Conservation (phyloP, 352 stramenopile genomes). For the Phytophthora chlamydospora region DNA sequence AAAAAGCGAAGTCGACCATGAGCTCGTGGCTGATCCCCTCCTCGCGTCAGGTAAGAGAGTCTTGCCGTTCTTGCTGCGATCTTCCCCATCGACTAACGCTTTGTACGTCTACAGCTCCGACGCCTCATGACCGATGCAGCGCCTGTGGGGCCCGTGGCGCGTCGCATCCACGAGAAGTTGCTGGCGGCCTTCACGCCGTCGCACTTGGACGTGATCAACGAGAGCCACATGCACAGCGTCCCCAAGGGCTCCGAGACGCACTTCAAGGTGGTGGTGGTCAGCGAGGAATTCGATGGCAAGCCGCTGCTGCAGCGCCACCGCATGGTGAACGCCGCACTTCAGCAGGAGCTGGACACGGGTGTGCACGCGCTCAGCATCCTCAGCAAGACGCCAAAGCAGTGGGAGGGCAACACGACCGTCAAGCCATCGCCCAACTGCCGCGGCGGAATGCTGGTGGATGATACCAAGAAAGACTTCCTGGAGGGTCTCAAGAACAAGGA, state of each 20-base stretch:
- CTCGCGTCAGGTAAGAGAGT: constrained; percentile 14
- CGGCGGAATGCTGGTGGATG: constrained; percentile 75
- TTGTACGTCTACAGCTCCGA: constrained; percentile 6
- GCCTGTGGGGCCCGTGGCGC: constrained; percentile 51
- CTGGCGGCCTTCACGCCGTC: constrained; percentile 56
- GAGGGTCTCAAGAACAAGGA: constrained; percentile 36
- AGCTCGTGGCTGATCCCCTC: constrained; percentile 8
- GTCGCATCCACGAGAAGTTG: constrained; percentile 75
- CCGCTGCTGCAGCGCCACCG: constrained; percentile 90
- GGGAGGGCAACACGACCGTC: constrained; percentile 62
- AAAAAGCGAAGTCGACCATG: constrained; percentile 21
- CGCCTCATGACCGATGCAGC: constrained; percentile 42
- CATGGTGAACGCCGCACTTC: constrained; percentile 90
- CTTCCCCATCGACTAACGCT: background rate
- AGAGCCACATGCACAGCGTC: constrained; percentile 96
- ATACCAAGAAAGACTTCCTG: constrained; percentile 72
- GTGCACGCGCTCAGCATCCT: constrained; percentile 96
- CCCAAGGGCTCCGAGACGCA: constrained; percentile 94
- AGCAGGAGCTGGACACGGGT: constrained; percentile 82
- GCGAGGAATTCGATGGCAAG: constrained; percentile 89
- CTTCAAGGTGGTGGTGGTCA: constrained; percentile 96
- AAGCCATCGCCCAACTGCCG: constrained; percentile 74
- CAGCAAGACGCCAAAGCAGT: constrained; percentile 94
- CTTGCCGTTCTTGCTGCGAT: background rate
- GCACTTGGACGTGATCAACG: constrained; percentile 92